A percentile compares a stretch with the other conserved stretches of the same genome.
phyloP scores from a whole-genome alignment of 192 early-diverging fungal genomes.

The Backusella psychrophila region DNA sequence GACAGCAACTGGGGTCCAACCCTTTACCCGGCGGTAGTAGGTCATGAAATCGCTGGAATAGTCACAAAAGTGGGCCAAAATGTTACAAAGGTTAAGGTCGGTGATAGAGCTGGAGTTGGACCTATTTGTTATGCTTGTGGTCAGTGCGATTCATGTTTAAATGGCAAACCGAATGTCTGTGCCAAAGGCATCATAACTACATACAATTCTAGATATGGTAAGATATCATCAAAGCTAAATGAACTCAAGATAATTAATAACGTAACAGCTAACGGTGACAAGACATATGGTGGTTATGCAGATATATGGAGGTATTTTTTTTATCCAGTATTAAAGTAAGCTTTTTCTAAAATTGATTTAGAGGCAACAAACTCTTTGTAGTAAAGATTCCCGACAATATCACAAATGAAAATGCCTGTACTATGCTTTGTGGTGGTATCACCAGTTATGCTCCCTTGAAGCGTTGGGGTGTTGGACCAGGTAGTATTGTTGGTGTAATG shows the following conservation, averaged over 20 bases:
- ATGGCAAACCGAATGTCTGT: slow-evolving; percentile 40
- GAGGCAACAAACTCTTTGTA: slow-evolving; percentile 48
- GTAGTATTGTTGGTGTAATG: slow-evolving; percentile 12
- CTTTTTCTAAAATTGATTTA: neutral
- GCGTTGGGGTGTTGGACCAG: slow-evolving; percentile 32
- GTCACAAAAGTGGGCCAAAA: slow-evolving; percentile 40
- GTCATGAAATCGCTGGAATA: slow-evolving; percentile 56
- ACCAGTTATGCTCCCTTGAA: slow-evolving; percentile 58
- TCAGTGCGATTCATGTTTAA: slow-evolving; percentile 39
- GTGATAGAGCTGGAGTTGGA: slow-evolving; percentile 58
- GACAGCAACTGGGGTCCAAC: slow-evolving; percentile 13
- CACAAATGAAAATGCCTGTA: slow-evolving; percentile 53
- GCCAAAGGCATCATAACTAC: slow-evolving; percentile 47
- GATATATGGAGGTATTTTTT: slow-evolving; percentile 28
- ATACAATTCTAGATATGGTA: slow-evolving; percentile 35
- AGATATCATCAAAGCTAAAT: too few species aligned
- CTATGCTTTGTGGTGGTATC: slow-evolving; percentile 75
- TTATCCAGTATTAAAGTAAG: too few species aligned
- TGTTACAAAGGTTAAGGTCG: slow-evolving; percentile 39
- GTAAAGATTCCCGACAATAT: slow-evolving; percentile 58
- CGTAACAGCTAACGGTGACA: too few species aligned
- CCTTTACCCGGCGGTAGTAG: slow-evolving; percentile 42
- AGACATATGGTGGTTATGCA: slow-evolving; percentile 50
- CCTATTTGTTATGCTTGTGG: slow-evolving; percentile 61
- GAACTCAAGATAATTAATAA: too few species aligned